These are phyloP conservation scores for Ploettnerulaceae sp. DNA, from an alignment of 2,329 filamentous ascomycete species.

Conservation along the genomic window DNA sequence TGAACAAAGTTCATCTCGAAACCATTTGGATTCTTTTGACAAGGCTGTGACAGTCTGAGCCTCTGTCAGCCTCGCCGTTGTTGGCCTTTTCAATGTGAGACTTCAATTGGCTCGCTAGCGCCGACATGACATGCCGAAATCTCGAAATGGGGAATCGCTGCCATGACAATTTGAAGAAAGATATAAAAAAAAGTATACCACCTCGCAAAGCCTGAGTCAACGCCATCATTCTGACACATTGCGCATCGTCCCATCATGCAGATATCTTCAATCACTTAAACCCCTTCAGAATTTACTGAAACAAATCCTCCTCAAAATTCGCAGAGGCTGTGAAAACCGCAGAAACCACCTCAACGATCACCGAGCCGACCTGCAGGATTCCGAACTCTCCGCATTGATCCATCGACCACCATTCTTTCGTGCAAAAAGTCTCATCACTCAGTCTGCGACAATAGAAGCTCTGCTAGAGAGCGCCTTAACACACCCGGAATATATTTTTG, in stretches of 20 bases:
- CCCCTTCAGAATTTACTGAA: conserved; percentile 7
- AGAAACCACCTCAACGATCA: conserved; percentile 23
- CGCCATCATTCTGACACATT: conserved; percentile 6
- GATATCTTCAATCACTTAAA: conserved; percentile 13
- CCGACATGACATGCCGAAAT: conserved; percentile 2
- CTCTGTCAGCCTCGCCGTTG: neutral
- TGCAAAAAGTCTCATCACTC: conserved; percentile 24
- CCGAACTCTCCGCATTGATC: conserved; percentile 30
- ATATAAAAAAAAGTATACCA: conserved; percentile 4
- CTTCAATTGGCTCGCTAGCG: conserved; percentile 8
- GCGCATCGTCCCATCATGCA: conserved; percentile 12
- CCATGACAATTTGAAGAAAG: conserved; percentile 2
- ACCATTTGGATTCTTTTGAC: too few relatives aligned
- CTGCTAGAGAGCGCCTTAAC: conserved; percentile 24
- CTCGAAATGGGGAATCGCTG: neutral
- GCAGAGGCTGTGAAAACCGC: conserved; percentile 10
- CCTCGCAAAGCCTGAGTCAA: neutral
- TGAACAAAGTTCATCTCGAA: too few relatives aligned
- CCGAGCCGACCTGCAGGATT: conserved; percentile 27
- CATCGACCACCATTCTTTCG: conserved; percentile 24
- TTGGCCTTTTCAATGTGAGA: neutral
- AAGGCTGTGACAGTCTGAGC: conserved; percentile 5
- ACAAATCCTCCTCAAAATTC: conserved; percentile 1
- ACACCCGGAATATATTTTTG: conserved; percentile 19
- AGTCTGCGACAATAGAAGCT: conserved; percentile 25